A percentile compares a stretch with the other conserved stretches of the same genome.
These are phyloP conservation scores for Xylariaceae sp. DNA, from an alignment of 2,329 filamentous ascomycete genomes.

Conservation along the genomic window DNA sequence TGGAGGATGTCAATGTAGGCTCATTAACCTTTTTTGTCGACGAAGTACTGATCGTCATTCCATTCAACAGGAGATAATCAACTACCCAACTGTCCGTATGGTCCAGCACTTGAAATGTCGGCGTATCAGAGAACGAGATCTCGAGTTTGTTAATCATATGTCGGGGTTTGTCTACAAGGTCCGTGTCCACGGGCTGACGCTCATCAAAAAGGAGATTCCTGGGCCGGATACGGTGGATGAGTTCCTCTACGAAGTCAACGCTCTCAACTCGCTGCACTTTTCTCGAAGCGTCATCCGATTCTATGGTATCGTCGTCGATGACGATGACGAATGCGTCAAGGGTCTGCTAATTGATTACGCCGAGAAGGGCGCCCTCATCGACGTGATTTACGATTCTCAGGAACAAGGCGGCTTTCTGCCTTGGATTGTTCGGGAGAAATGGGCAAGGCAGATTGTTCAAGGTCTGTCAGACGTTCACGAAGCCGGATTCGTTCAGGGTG, in stretches of 20 bases:
- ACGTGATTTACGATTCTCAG: slow-evolving; percentile 82
- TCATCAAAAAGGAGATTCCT: slow-evolving; percentile 98
- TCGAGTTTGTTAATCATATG: slow-evolving; percentile 88
- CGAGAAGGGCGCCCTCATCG: slow-evolving; percentile 82
- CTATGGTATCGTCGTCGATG: slow-evolving; percentile 85
- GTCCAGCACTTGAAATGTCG: slow-evolving; percentile 72
- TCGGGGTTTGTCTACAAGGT: slow-evolving; percentile 99
- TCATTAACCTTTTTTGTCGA: slow-evolving; percentile 22
- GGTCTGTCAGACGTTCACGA: slow-evolving; percentile 94
- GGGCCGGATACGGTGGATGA: slow-evolving; percentile 94
- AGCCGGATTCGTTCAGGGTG: slow-evolving; percentile 93
- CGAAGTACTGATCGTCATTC: slow-evolving; percentile 5
- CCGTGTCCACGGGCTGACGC: slow-evolving; percentile 63
- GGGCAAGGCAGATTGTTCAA: slow-evolving; percentile 88
- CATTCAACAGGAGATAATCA: slow-evolving; percentile 73
- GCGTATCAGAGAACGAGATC: slow-evolving; percentile 70
- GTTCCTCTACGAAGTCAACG: slow-evolving; percentile 96
- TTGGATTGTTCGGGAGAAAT: slow-evolving; percentile 78
- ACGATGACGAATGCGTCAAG: slow-evolving; percentile 72
- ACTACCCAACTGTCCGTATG: slow-evolving; percentile 74
- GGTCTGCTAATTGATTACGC: slow-evolving; percentile 89
- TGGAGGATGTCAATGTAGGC: slow-evolving; percentile 85
- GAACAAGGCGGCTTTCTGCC: slow-evolving; percentile 57
- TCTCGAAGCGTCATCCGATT: slow-evolving; percentile 82
- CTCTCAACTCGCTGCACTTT: slow-evolving; percentile 74